Evolutionary conservation across 306 rosid genomes (phyloP), one percentile per base, ranked within the genome.

Genomic region (Prunus mongolica): DNA sequence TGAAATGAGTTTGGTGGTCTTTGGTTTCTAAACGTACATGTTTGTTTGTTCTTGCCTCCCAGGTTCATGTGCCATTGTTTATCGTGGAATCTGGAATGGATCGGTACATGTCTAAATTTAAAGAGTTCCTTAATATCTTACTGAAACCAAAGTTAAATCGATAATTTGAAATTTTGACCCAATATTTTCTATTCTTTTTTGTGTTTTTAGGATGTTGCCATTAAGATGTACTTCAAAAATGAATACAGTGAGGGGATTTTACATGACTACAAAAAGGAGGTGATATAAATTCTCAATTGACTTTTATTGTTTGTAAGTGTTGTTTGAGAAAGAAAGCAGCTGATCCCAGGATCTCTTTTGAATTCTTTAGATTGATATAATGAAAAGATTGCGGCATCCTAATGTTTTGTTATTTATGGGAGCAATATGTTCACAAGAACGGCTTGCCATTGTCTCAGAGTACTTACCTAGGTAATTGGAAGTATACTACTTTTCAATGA

Each of bases 301-400:
- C 12, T 70, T 13, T 49, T 8, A 25, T 10, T 72, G 46, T 61
- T 83, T 74, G 70, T 69, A 50, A 58, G 7, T 44, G 27, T 45
- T 62, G 56, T 54, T 65, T 60, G 76, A 50, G 67, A 65, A 49
- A 76, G 62, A 38, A 82, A 69, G 77, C 69, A 72, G 81, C 51
- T 63, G 65, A 70, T 67, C 52, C 45, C 63, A 24, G 50, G 63
- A 55, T 76, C 77, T 76, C 68, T 38, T 79, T 24, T 73, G 50
- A 55, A 47, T 71, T 12, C 75, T 66, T 84, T 82, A 93, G 93
- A 85, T 90, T 86, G 85, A 84, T 85, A 93, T 93, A 86, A 90
- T 89, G 97, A 90, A 87, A 88, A 87, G 93, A 83, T 79, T 87
- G 80, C 84, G 97, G 73, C 97, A 90, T 83, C 96, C 97, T 56